Base-by-base conservation (phyloP, 83 land plant species). In the Isoetes engelmannii region DNA sequence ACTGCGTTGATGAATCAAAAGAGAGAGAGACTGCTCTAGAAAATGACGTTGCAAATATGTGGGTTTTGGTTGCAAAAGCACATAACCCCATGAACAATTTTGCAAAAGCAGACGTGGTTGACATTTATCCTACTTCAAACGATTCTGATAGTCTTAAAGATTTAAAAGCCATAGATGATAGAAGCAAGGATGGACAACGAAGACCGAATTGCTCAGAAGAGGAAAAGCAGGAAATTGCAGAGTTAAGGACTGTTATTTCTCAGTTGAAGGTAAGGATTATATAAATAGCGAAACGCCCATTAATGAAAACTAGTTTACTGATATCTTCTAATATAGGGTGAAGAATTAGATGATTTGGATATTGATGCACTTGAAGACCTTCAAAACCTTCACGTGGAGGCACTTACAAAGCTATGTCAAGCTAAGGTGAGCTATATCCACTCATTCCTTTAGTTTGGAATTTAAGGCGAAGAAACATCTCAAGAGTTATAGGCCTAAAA, bases 21-120 rank as follows among this genome's bases (percentile, higher is more conserved):
- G 57, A 45, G 18, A 77, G 69, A 45, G 92, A 88, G 64, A 65
- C 73, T 65, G 78, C 78, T 48, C 45, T 88, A 46, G 92, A 88
- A 69, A 83, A 81, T 77, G 89, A 88, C 63, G 82, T 88, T 44
- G 89, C 89, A 53, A 82, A 80, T 43, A 88, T 88, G 92, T 85
- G 89, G 92, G 83, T 83, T 65, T 78, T 83, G 43, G 73, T 85
- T 69, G 84, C 92, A 44, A 81, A 85, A 67, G n/a, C n/a, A n/a
- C n/a, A n/a, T n/a, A n/a, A n/a, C n/a, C n/a, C n/a, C n/a, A 43
- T 83, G 70, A 81, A 80, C 65, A 78, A 59, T 28, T 70, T 65
- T 7, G 80, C 73, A 12, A 41, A n/a, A 19, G 51, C 55, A 69
- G 61, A 43, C 53, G 75, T 62, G 4, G 70, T 63, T 47, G 47